Evolutionary conservation across 305 asterid genomes (phyloP).

Genomic region (Fraxinus nigra): DNA sequence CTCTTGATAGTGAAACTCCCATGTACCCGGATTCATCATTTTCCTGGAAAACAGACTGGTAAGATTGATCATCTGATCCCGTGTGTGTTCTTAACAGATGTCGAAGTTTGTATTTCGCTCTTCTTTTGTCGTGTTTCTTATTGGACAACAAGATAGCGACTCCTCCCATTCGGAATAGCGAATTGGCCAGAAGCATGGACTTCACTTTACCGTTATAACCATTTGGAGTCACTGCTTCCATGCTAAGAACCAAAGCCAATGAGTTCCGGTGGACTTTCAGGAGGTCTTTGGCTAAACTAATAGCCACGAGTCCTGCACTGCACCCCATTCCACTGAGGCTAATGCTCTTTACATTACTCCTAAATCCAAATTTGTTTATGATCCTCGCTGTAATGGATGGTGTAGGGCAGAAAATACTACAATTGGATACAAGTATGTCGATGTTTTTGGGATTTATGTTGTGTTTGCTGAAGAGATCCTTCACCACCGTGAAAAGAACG

Average conservation of each 20-base stretch:
- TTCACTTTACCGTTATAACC: conserved; percentile 34
- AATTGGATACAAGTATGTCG: conserved; percentile 52
- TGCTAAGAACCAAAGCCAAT: conserved; percentile 48
- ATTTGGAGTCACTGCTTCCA: conserved; percentile 49
- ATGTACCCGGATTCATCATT: conserved; percentile 28
- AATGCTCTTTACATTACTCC: conserved; percentile 44
- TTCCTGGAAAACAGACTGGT: conserved; percentile 43
- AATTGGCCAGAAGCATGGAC: conserved; percentile 51
- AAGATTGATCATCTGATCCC: conserved; percentile 51
- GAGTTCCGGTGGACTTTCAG: conserved; percentile 37
- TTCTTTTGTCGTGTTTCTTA: conserved; percentile 29
- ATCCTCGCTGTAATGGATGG: conserved; percentile 54
- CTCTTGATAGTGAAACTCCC: conserved; percentile 43
- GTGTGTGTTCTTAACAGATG: not conserved
- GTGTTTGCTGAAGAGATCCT: conserved; percentile 44
- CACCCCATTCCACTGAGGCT: conserved; percentile 73
- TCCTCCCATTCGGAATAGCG: conserved; percentile 56
- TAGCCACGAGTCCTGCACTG: conserved; percentile 51
- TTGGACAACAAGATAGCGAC: conserved; percentile 46
- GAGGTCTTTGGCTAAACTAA: conserved; percentile 45
- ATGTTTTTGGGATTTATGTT: conserved; percentile 36
- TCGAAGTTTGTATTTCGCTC: conserved; percentile 42
- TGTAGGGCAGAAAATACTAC: conserved; percentile 63
- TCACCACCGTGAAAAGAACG: conserved; percentile 38
- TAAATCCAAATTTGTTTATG: conserved; percentile 45